Percentiles rank a stretch among this genome's conserved stretches.
Evolutionary conservation across 78 protist genomes (phyloP).

Genomic region (Acrasis kona): DNA sequence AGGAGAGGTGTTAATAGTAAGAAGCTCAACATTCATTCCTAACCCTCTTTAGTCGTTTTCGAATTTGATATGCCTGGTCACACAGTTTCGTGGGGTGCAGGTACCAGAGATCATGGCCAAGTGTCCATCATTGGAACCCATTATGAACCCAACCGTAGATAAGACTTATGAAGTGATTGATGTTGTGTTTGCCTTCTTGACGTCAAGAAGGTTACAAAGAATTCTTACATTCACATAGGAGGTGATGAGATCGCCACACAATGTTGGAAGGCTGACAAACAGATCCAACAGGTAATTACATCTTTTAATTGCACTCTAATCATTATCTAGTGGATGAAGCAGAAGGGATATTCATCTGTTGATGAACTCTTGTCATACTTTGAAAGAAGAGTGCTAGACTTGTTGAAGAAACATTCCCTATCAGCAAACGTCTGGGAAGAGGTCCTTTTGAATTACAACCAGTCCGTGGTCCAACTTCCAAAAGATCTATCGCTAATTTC

Average conservation of each 20-base stretch:
- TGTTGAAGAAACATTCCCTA: constrained; percentile 20
- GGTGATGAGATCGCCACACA: background rate
- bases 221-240: no score
- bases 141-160: no score
- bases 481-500: background rate
- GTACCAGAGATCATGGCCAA: no score
- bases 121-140: no score
- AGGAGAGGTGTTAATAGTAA: constrained; percentile 71
- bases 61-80: constrained; percentile 91
- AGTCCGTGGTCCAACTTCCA: background rate
- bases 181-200: no score
- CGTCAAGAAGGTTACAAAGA: no score
- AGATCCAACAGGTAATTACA: constrained; percentile 31
- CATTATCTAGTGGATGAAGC: no score
- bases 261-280: constrained; percentile 15
- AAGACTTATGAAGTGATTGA: constrained; percentile 25
- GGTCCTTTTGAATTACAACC: background rate
- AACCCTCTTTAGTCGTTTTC: no score
- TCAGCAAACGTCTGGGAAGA: constrained; percentile 17
- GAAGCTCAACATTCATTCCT: no score
- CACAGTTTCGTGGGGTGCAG: constrained; percentile 71
- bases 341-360: background rate
- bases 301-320: no score
- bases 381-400: constrained; percentile 32
- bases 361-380: background rate